These are phyloP conservation scores for Acanthochlamys bracteata DNA, from an alignment of 106 monocot genomes.

Conservation along the genomic window DNA sequence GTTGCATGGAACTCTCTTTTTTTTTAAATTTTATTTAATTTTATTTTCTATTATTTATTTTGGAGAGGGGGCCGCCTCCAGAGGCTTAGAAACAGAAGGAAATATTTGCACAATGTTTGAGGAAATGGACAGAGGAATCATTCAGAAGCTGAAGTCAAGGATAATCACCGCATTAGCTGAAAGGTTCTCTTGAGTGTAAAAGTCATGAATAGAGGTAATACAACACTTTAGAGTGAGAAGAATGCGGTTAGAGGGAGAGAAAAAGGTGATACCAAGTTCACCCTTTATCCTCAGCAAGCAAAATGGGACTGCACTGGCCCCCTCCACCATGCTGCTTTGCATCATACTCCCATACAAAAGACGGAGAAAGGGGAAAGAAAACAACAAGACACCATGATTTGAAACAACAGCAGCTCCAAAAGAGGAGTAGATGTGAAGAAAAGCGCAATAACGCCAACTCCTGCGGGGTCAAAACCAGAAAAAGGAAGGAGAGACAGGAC, in stretches of 20 bases:
- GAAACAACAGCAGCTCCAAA: slow-evolving; percentile 13
- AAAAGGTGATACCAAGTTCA: background rate
- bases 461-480: background rate
- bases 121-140: no score
- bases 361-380: slow-evolving; percentile 12
- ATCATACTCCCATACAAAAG: slow-evolving; percentile 5
- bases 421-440: background rate
- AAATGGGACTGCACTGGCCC: background rate
- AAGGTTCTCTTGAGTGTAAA: no score
- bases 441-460: background rate
- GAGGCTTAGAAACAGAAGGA: no score
- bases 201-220: no score
- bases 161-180: no score
- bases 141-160: no score
- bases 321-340: slow-evolving; percentile 9
- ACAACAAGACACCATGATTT: slow-evolving; percentile 36
- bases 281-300: slow-evolving; percentile 5
- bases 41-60: no score
- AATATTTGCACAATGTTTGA: no score
- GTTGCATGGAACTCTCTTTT: no score
- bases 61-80: no score
- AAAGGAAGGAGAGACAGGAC: background rate
- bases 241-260: background rate
- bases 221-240: background rate
- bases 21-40: no score